Base-by-base conservation (phyloP, 1,284 basidiomycete genomes). In the Microstroma glucosiphilum region DNA sequence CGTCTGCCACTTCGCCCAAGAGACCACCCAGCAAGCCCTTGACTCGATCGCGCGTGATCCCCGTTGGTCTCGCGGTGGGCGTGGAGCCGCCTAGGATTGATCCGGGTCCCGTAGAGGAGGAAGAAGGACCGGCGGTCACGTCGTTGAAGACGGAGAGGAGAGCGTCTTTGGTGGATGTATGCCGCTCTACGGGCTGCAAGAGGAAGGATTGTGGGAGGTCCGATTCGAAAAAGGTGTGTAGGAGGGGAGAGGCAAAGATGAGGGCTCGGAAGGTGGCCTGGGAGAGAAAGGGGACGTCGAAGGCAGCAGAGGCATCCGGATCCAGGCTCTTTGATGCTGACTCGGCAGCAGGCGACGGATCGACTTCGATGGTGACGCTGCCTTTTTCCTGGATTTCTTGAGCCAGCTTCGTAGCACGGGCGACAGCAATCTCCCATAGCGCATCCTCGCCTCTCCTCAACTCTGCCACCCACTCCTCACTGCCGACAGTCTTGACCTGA, bases 1-100 rank as follows among this genome's bases (percentile, higher is more conserved):
- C 69, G 59, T 79, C 77, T 12, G 74, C 75, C 40, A 79, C 77
- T 30, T 79, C 77, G 19, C 76, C 77, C 6, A 77, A 57, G 9
- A 77, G 59, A 13, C 77, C 75, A 40, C 77, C 77, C 6, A 79
- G 65, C 57, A 79, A 72, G 23, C 76, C 77, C 13, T 76, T 69
- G 17, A 78, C 72, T 41, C 58, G 41, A 37, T 56, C 63, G 64
- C 57, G 61, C 46, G 54, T 60, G 37, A 40, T 61, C 12, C 60
- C 61, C 4, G 41, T 42, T 1, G 59, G 58, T 37, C 30, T 37
- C 30, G 30, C 3, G 13, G 60, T 41, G 6, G 60, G 42, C 7
- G 60, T 61, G n/a, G 60, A 56, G 23, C 59, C 40, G 7, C 30
- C 30, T 3, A 37, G 30, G 4, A 37, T 37, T 3, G 30, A 37